phyloP scores from a whole-genome alignment of 345 rosid species.

The Hibiscus trionum region DNA sequence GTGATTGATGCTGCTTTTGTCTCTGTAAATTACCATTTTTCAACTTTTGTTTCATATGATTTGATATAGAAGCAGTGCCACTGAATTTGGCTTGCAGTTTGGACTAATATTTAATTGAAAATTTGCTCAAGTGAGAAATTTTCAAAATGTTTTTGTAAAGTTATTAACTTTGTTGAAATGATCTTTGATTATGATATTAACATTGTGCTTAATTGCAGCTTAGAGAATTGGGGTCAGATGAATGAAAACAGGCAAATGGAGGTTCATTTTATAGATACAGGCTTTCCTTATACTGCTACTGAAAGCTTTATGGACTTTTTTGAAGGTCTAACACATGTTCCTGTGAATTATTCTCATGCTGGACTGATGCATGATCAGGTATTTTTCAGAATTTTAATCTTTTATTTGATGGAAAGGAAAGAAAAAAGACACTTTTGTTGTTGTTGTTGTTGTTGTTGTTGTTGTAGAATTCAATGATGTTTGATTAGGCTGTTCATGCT shows the following conservation, averaged over 20 bases:
- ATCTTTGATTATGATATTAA: neutral
- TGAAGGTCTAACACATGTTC: conserved; percentile 38
- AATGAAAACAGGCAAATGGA: conserved; percentile 46
- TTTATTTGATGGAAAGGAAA: neutral
- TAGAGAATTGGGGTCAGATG: conserved; percentile 20
- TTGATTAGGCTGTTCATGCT: conserved; percentile 13
- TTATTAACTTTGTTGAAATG: neutral
- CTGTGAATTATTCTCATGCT: conserved; percentile 27
- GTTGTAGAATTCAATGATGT: neutral
- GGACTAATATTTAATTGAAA: neutral
- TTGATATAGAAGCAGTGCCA: too few species aligned
- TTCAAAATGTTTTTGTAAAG: neutral
- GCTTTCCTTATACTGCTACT: conserved; percentile 44
- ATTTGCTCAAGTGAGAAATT: neutral
- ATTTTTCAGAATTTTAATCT: neutral
- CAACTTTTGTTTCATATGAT: too few species aligned
- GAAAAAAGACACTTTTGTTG: neutral
- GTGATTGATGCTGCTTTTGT: conserved; percentile 5
- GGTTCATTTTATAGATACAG: conserved; percentile 44
- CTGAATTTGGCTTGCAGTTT: neutral
- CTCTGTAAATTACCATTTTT: neutral
- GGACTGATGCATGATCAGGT: conserved; percentile 49
- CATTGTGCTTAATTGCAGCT: conserved; percentile 22
- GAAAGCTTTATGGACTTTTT: conserved; percentile 63
- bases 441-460: too few species aligned